Evolutionary conservation across 2,329 filamentous ascomycete species (phyloP).

Genomic region (Calonectria crousiana): DNA sequence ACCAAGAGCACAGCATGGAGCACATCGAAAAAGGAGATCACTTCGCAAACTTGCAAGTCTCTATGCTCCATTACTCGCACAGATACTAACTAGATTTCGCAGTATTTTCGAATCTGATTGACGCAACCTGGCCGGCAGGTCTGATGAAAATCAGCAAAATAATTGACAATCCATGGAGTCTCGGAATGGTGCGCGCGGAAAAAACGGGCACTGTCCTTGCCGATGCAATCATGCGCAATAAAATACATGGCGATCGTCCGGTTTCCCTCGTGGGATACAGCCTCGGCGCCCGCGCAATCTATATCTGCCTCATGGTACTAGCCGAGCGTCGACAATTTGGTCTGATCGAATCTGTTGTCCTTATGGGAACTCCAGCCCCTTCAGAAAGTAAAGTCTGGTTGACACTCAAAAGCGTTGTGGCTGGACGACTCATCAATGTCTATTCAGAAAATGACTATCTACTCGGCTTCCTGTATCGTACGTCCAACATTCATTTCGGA

Average conservation of each 20-base stretch:
- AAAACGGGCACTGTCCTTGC: slow-evolving; percentile 80
- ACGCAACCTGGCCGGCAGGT: slow-evolving; percentile 71
- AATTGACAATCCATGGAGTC: slow-evolving; percentile 84
- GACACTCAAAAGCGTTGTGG: slow-evolving; percentile 80
- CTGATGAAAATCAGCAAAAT: slow-evolving; percentile 78
- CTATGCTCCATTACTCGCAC: not conserved
- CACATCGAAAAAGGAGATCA: slow-evolving; percentile 68
- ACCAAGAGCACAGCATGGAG: slow-evolving; percentile 86
- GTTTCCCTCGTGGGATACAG: slow-evolving; percentile 87
- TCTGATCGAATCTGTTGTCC: slow-evolving; percentile 84
- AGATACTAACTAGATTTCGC: slow-evolving; percentile 5
- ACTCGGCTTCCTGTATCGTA: slow-evolving; percentile 88
- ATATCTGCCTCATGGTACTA: slow-evolving; percentile 82
- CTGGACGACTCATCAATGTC: slow-evolving; percentile 89
- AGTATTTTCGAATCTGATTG: slow-evolving; percentile 69
- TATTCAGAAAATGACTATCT: slow-evolving; percentile 90
- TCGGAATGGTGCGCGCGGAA: slow-evolving; percentile 81
- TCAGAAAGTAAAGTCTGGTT: slow-evolving; percentile 81
- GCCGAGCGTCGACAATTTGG: slow-evolving; percentile 88
- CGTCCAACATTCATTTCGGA: slow-evolving; percentile 83
- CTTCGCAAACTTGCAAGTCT: slow-evolving; percentile 59
- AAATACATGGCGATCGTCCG: slow-evolving; percentile 84
- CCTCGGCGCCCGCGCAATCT: slow-evolving; percentile 85
- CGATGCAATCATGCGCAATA: slow-evolving; percentile 81
- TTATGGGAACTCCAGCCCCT: slow-evolving; percentile 87